Evolutionary conservation across 495 filamentous ascomycete genomes (phyloP).

Genomic region (Podospora pseudocomata): DNA sequence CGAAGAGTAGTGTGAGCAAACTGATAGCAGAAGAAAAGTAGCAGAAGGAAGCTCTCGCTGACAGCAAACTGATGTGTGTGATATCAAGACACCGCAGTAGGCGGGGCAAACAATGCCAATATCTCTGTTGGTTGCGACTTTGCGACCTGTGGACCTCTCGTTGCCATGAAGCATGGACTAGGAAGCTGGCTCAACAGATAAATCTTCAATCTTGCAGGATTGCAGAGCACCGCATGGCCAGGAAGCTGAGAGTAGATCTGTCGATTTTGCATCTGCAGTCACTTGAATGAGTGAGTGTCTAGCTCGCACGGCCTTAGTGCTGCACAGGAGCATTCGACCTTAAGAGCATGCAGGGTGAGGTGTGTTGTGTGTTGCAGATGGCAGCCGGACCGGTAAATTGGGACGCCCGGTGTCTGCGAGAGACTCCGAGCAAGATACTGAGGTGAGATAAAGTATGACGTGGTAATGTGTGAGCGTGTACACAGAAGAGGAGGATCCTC

Average conservation of each 20-base stretch:
- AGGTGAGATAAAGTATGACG: neutral
- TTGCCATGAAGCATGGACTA: neutral
- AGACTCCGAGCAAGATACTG: neutral
- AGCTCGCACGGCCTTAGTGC: neutral
- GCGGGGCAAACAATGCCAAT: neutral
- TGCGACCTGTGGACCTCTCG: no score
- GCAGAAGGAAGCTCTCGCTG: neutral
- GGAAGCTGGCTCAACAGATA: neutral
- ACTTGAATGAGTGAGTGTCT: neutral
- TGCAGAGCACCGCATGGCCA: no score
- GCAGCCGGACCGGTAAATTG: neutral
- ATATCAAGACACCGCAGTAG: neutral
- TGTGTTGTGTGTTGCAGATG: neutral
- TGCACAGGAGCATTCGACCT: neutral
- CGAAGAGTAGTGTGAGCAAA: neutral
- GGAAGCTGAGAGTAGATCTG: no score
- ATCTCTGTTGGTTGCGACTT: neutral
- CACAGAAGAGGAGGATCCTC: neutral
- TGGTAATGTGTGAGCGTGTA: neutral
- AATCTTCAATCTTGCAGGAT: neutral
- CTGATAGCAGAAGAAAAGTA: neutral
- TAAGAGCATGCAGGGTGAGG: neutral
- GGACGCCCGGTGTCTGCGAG: neutral
- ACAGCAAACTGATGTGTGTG: neutral
- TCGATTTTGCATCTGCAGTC: neutral